These are phyloP conservation scores for Myriosclerotinia scirpicola DNA, from an alignment of 2,329 filamentous ascomycete species.

Conservation along the genomic window DNA sequence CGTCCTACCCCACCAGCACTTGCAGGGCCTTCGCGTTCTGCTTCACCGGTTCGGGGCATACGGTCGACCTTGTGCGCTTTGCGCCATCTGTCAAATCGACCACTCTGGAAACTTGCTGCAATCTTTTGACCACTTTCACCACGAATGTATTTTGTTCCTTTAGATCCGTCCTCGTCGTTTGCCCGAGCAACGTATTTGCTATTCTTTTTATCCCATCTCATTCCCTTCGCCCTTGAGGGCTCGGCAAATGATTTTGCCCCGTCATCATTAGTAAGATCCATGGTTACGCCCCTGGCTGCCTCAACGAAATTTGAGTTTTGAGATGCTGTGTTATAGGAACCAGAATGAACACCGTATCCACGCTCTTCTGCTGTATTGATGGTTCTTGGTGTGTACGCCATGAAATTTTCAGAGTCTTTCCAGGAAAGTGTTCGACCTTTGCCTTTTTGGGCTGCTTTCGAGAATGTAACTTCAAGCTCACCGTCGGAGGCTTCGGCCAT, in stretches of 20 bases:
- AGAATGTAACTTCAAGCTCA: slow-evolving; percentile 70
- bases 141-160: slow-evolving; percentile 68
- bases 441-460: slow-evolving; percentile 54
- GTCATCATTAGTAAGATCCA: slow-evolving; percentile 93
- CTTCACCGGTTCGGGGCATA: slow-evolving; percentile 79
- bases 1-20: slow-evolving; percentile 40
- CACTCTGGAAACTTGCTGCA: slow-evolving; percentile 87
- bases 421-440: slow-evolving; percentile 63
- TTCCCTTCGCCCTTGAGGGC: slow-evolving; percentile 66
- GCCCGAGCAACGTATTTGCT: slow-evolving; percentile 90
- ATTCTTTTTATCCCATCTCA: slow-evolving; percentile 96
- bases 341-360: slow-evolving; percentile 89
- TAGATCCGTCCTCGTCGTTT: slow-evolving; percentile 93
- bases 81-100: slow-evolving; percentile 91
- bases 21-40: slow-evolving; percentile 54
- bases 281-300: slow-evolving; percentile 80
- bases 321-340: slow-evolving; percentile 54
- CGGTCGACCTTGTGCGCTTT: slow-evolving; percentile 78
- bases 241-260: slow-evolving; percentile 75
- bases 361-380: slow-evolving; percentile 83
- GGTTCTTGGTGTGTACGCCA: slow-evolving; percentile 87
- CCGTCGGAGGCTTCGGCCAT: slow-evolving; percentile 60
- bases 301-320: slow-evolving; percentile 74
- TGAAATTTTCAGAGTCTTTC: slow-evolving; percentile 88
- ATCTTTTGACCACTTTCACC: slow-evolving; percentile 97